Base-by-base conservation (phyloP, 2,329 filamentous ascomycete species). In the Epichloe uncinata region DNA sequence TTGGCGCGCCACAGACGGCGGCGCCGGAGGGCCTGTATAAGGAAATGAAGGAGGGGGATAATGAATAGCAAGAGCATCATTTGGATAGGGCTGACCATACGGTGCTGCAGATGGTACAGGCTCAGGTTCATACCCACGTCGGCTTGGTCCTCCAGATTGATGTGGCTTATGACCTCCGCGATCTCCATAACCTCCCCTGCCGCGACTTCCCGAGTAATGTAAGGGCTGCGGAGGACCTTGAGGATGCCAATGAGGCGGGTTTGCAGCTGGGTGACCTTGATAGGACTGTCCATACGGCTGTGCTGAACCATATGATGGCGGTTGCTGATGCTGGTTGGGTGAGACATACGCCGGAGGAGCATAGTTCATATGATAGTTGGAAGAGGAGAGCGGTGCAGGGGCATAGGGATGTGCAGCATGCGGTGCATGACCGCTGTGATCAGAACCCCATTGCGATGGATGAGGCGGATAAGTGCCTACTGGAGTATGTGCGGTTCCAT, bases 361-460 rank as follows among this genome's bases (percentile, higher is more conserved):
- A 59, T 79, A 81, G 61, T 76, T 78, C 35, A 75, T 75, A 55
- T 79, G 77, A 57, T 80, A 80, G 57, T 75, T 77, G 53, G 73
- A 68, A 34, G 73, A 64, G 46, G 75, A 70, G 35, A 80, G 64
- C 30, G 74, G 73, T 49, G 69, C 60, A 40, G 70, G 69, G 42
- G 67, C 64, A 57, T 77, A 75, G 35, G 69, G 61, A 22, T 72
- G 66, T n/a, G 64, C 61, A 54, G 69, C 66, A 48, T 68, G 67
- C 34, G 66, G 63, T 7, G 61, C 51, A 50, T 66, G 61, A 33
- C 55, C 55, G 42, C 59, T 61, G 47, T 67, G 67, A 15, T 72
- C 68, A 34, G 64, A 62, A 20, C 63, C 57, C 68, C 69, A 72
- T 56, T 72, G 71, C 46, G 69, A 66, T 44, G 65, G 64, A 42